These are phyloP conservation scores for Aspergillus bertholletiae DNA, from an alignment of 495 filamentous ascomycete genomes.

Conservation along the genomic window DNA sequence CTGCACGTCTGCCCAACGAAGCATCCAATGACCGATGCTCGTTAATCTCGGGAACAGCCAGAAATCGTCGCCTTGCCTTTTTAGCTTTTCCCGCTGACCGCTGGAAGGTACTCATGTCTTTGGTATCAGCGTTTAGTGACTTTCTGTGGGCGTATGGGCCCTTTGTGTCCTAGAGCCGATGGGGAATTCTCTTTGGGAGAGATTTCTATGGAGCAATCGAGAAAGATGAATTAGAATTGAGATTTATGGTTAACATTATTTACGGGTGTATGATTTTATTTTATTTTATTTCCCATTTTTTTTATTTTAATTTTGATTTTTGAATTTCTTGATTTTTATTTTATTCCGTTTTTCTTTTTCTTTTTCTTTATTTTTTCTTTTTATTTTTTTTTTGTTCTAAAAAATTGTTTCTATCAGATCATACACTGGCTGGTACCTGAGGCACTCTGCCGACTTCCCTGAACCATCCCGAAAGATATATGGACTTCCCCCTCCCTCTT, in stretches of 20 bases:
- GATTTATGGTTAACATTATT: background rate
- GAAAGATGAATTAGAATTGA: conserved; percentile 13
- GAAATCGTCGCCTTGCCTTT: conserved; percentile 27
- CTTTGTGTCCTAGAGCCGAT: conserved; percentile 10
- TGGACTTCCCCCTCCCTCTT: conserved; percentile 23
- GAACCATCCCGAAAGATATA: conserved; percentile 16
- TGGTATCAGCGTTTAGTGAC: background rate
- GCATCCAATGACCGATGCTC: conserved; percentile 40
- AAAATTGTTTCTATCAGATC: conserved; percentile 1
- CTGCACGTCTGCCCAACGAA: conserved; percentile 51
- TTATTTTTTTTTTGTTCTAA: background rate
- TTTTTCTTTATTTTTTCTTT: conserved; percentile 2
- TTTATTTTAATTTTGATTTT: conserved; percentile 3
- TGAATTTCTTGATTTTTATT: background rate
- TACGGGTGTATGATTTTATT: background rate
- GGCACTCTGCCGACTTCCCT: background rate
- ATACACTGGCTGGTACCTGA: conserved; percentile 1
- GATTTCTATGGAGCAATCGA: conserved; percentile 13
- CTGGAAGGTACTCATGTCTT: conserved; percentile 17
- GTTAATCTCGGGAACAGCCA: conserved; percentile 31
- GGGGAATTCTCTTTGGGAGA: conserved; percentile 1
- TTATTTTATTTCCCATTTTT: background rate
- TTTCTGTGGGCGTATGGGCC: background rate
- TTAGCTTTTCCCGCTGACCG: conserved; percentile 35
- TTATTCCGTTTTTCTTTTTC: background rate